phyloP scores from a whole-genome alignment of 1,284 basidiomycete species.

The Irpex lacteus region DNA sequence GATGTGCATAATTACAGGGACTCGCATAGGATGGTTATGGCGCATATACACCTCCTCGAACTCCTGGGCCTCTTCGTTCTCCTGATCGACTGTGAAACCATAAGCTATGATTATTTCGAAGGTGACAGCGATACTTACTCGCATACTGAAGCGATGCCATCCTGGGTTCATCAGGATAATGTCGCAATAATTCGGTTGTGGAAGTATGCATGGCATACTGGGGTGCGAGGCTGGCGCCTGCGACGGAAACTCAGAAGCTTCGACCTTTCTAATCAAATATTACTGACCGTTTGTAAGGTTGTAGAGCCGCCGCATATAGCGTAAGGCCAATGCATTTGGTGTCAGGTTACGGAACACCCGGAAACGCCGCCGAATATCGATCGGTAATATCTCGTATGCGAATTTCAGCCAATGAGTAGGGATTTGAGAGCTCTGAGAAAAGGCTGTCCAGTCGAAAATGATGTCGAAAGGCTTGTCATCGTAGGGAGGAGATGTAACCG shows the following conservation, averaged over 20 bases:
- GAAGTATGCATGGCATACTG: slow-evolving; percentile 23
- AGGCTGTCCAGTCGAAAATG: slow-evolving; percentile 81
- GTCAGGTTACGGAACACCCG: slow-evolving; percentile 70
- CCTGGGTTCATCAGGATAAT: slow-evolving; percentile 45
- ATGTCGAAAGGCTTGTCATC: slow-evolving; percentile 62
- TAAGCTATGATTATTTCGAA: slow-evolving; percentile 6
- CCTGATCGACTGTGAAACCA: slow-evolving; percentile 45
- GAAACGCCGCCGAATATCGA: slow-evolving; percentile 59
- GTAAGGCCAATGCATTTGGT: slow-evolving; percentile 73
- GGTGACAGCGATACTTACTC: slow-evolving; percentile 34
- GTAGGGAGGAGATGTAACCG: slow-evolving; percentile 41
- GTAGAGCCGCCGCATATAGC: slow-evolving; percentile 73
- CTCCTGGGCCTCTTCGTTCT: slow-evolving; percentile 49
- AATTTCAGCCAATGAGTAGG: slow-evolving; percentile 83
- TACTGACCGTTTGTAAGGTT: slow-evolving; percentile 69
- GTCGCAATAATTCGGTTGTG: slow-evolving; percentile 47
- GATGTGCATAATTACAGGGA: slow-evolving; percentile 62
- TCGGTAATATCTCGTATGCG: slow-evolving; percentile 75
- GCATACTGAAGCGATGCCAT: slow-evolving; percentile 51
- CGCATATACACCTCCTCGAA: slow-evolving; percentile 66
- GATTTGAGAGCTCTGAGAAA: slow-evolving; percentile 73
- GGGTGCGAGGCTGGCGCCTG: slow-evolving; percentile 20
- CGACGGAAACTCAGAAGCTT: background rate
- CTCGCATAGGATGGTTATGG: slow-evolving; percentile 54
- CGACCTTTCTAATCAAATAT: background rate